A percentile compares a stretch with the other conserved stretches of the same genome.
phyloP scores from a whole-genome alignment of 768 basidiomycete genomes.

The Strobilomyces echinocephalus region DNA sequence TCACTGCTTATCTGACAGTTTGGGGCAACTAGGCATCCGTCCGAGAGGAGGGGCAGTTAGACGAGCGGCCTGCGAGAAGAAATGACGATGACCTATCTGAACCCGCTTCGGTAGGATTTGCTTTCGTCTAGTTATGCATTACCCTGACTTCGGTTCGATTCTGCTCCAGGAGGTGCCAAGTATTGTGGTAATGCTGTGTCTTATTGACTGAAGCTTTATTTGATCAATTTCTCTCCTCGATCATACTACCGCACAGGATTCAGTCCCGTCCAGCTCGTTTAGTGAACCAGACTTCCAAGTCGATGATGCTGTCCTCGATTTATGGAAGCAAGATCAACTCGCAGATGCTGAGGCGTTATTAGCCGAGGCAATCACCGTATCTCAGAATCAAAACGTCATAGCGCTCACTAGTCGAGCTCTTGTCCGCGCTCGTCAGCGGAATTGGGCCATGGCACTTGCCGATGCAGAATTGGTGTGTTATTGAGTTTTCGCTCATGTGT shows the following conservation, averaged over 20 bases:
- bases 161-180: background rate
- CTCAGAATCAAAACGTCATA: background rate
- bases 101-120: background rate
- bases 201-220: background rate
- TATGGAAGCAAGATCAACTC: background rate
- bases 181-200: background rate
- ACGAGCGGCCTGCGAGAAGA: background rate
- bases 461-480: background rate
- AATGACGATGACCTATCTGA: background rate
- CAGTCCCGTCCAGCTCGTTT: background rate
- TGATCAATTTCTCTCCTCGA: background rate
- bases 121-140: background rate
- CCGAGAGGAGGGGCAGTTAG: background rate
- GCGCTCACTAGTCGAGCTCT: background rate
- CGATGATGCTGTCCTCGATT: background rate
- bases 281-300: background rate
- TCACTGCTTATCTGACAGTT: background rate
- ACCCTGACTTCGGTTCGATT: background rate
- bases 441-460: background rate
- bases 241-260: background rate
- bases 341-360: background rate
- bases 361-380: background rate
- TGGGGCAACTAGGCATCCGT: background rate
- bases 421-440: background rate
- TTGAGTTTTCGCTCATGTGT: background rate